Conservation (phyloP, 2,329 filamentous ascomycete species). For the Claviceps purpurea region DNA sequence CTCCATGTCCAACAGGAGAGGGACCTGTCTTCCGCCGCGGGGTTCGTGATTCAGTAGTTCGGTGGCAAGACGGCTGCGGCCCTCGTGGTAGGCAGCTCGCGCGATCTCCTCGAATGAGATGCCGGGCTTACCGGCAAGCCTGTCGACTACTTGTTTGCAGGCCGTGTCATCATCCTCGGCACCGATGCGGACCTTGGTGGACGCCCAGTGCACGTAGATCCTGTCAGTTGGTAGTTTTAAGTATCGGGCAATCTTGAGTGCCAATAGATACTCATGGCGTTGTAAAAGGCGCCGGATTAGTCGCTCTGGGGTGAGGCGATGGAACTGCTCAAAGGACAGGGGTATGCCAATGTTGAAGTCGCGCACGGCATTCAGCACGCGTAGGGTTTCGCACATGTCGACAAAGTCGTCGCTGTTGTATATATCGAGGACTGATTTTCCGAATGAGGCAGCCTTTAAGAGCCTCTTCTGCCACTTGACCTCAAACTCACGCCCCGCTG, state of each 20-base stretch:
- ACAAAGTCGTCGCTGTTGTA: slow-evolving; percentile 99
- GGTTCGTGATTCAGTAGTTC: slow-evolving; percentile 88
- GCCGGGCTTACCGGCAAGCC: slow-evolving; percentile 73
- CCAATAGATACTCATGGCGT: slow-evolving; percentile 80
- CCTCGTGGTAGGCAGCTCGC: slow-evolving; percentile 85
- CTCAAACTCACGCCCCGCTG: slow-evolving; percentile 83
- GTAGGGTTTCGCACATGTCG: slow-evolving; percentile 88
- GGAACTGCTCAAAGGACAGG: slow-evolving; percentile 85
- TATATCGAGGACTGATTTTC: slow-evolving; percentile 90
- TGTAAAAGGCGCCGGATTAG: slow-evolving; percentile 79
- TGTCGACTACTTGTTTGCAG: slow-evolving; percentile 74
- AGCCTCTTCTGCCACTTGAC: slow-evolving; percentile 89
- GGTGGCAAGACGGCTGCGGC: slow-evolving; percentile 75
- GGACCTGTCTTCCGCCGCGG: slow-evolving; percentile 89
- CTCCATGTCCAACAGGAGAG: slow-evolving; percentile 84
- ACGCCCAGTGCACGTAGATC: slow-evolving; percentile 96
- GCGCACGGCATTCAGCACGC: slow-evolving; percentile 83
- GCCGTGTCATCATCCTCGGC: slow-evolving; percentile 78
- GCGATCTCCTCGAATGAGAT: slow-evolving; percentile 96
- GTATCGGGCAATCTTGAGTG: slow-evolving; percentile 77
- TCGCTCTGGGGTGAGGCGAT: slow-evolving; percentile 76
- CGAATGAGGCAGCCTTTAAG: slow-evolving; percentile 92
- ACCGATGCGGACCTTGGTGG: slow-evolving; percentile 78
- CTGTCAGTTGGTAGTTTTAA: slow-evolving; percentile 73
- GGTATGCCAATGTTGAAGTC: slow-evolving; percentile 86